A percentile compares a stretch with the other conserved stretches of the same genome.
These are phyloP conservation scores for Metschnikowia cerradonensis DNA, from an alignment of 805 yeast genomes.

Conservation along the genomic window DNA sequence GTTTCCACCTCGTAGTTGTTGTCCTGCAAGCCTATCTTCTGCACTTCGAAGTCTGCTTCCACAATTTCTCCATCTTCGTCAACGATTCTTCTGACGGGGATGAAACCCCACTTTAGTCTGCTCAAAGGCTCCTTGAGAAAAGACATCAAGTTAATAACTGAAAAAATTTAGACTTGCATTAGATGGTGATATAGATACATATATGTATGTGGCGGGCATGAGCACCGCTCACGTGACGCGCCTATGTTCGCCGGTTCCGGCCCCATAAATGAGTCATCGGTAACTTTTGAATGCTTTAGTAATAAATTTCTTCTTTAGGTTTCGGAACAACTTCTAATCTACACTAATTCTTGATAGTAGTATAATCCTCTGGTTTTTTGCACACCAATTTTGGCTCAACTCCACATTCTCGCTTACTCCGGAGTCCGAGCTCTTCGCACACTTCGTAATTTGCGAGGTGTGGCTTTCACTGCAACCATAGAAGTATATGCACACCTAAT, in stretches of 20 bases:
- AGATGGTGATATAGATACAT: not conserved
- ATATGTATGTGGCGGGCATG: constrained; percentile 3
- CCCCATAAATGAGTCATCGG: not conserved
- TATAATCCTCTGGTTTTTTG: not conserved
- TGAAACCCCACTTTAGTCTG: constrained; percentile 31
- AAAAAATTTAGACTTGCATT: not conserved
- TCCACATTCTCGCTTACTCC: not conserved
- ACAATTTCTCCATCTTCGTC: constrained; percentile 23
- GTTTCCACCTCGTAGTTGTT: constrained; percentile 8
- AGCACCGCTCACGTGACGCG: constrained; percentile 1
- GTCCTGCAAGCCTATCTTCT: constrained; percentile 10
- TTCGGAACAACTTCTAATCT: too few relatives aligned
- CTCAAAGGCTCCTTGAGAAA: constrained; percentile 13
- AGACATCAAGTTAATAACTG: constrained; percentile 1
- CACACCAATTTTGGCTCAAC: not conserved
- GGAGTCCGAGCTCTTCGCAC: constrained; percentile 1
- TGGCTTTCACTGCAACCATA: not conserved
- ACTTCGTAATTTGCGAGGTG: not conserved
- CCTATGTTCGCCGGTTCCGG: not conserved
- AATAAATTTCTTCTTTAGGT: too few relatives aligned
- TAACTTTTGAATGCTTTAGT: too few relatives aligned
- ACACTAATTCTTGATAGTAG: not conserved
- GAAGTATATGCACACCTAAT: not conserved
- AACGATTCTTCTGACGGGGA: constrained; percentile 32
- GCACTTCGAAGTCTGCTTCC: not conserved